Evolutionary conservation across 257 asterid genomes (phyloP).

Genomic region (Henckelia pumila): DNA sequence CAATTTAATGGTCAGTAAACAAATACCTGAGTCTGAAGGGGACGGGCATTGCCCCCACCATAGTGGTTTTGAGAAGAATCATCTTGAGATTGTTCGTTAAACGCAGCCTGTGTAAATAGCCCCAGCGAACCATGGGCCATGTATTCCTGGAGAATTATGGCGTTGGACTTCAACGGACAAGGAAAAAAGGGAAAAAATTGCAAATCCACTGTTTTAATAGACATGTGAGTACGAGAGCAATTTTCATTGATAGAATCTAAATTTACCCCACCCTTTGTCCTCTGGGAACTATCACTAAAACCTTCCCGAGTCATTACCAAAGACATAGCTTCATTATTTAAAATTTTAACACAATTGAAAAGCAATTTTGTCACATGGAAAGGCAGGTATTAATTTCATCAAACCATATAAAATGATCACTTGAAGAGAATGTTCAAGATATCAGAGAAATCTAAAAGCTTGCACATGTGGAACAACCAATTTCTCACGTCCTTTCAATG

Average conservation of each 20-base stretch:
- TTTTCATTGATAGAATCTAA: background rate
- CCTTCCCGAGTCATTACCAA: too few relatives aligned
- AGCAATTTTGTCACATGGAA: background rate
- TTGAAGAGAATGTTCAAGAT: background rate
- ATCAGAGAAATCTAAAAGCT: background rate
- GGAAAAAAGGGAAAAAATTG: conserved; percentile 2
- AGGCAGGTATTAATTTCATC: background rate
- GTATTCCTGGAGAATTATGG: conserved; percentile 60
- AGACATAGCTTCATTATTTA: background rate
- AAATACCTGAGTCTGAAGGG: conserved; percentile 82
- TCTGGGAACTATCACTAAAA: background rate
- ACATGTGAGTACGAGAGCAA: conserved; percentile 5
- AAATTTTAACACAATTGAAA: too few relatives aligned
- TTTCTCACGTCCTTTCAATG: background rate
- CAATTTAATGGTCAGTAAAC: background rate
- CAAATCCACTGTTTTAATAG: conserved; percentile 3
- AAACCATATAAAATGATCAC: background rate
- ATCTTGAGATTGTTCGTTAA: conserved; percentile 79
- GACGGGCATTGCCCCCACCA: conserved; percentile 54
- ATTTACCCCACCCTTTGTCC: background rate
- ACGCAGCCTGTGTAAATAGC: conserved; percentile 84
- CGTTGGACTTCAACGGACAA: conserved; percentile 8
- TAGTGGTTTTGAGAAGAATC: conserved; percentile 79
- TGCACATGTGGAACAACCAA: background rate
- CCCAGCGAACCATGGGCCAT: conserved; percentile 92